A percentile compares a stretch with the other conserved stretches of the same genome.
These are phyloP conservation scores for Sequoia sempervirens DNA, from an alignment of 75 land plant species.

Conservation along the genomic window DNA sequence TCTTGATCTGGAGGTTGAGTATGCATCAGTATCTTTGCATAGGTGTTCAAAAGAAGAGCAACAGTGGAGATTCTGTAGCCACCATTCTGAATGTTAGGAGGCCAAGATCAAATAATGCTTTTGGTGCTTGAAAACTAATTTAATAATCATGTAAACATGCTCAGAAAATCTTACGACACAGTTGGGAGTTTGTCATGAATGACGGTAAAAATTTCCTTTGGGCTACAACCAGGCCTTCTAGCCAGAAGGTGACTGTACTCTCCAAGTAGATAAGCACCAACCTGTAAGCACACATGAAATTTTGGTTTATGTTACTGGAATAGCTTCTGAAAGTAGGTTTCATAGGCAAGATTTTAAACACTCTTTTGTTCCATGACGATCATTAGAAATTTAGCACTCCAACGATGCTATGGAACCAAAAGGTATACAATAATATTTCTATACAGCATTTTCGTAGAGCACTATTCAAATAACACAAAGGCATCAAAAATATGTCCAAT, in stretches of 20 bases:
- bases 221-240: slow-evolving; percentile 91
- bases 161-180: slow-evolving; percentile 67
- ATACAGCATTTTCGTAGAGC: not conserved
- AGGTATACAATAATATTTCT: not conserved
- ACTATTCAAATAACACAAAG: not conserved
- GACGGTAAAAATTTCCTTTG: slow-evolving; percentile 80
- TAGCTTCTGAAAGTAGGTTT: not conserved
- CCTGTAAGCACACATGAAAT: slow-evolving; percentile 35
- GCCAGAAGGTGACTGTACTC: slow-evolving; percentile 91
- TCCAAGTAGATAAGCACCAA: slow-evolving; percentile 95
- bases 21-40: slow-evolving; percentile 93
- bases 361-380: not conserved
- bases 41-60: slow-evolving; percentile 88
- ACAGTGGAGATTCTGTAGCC: slow-evolving; percentile 70
- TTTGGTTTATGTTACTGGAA: not conserved
- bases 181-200: slow-evolving; percentile 95
- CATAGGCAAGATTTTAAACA: not conserved
- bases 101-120: not conserved
- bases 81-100: not conserved
- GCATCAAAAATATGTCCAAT: not conserved
- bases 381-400: not conserved
- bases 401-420: not conserved
- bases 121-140: not conserved
- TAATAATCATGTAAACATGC: not conserved
- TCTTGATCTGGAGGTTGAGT: slow-evolving; percentile 92